Evolutionary conservation across 1,139 yeast species (phyloP), one percentile per base, ranked within the genome.

Genomic region (Pichia sp.): DNA sequence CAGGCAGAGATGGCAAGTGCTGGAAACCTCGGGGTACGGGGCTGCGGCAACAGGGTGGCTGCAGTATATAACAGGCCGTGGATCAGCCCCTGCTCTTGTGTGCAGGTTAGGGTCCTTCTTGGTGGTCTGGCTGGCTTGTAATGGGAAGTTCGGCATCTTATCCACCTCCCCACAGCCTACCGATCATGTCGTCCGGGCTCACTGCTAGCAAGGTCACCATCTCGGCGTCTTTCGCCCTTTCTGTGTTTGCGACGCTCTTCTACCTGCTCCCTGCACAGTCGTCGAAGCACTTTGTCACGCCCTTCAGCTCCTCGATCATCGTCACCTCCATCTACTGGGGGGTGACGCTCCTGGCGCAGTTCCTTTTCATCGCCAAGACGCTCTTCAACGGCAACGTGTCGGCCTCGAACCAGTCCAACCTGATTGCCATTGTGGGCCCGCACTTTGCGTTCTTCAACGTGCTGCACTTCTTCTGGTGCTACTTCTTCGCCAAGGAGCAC

Each of bases 371-470:
- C 48, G 62, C 72, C 32, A 83, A 79, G 62, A 75, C 76, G 61
- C 82, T 82, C 66, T 70, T 74, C 61, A 75, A 76, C 57, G 69
- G 70, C 45, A 68, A 72, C 43, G 64, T 66, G 16, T 56, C 67
- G 32, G 54, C 56, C 8, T 45, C 58, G 44, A 58, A 59, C 45
- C 70, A 73, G 56, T 57, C 70, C 65, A 65, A 63, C 52, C 65
- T 69, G 13, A 66, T 69, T 13, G 61, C 70, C 42, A 61, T 72
- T 50, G 76, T 84, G 47, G 85, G 85, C 40, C 76, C 80, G 71
- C 88, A 84, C 70, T 83, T 85, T 67, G 77, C 81, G 31, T 61
- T 77, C 38, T 86, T 84, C 73, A 87, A 87, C 69, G 58, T 82
- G 45, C 66, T 80, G 50, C 79, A 79, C 50, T 82, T 83, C 61